These are phyloP conservation scores for Eimeria acervulina DNA, from an alignment of 169 alveolate genomes.

Conservation along the genomic window DNA sequence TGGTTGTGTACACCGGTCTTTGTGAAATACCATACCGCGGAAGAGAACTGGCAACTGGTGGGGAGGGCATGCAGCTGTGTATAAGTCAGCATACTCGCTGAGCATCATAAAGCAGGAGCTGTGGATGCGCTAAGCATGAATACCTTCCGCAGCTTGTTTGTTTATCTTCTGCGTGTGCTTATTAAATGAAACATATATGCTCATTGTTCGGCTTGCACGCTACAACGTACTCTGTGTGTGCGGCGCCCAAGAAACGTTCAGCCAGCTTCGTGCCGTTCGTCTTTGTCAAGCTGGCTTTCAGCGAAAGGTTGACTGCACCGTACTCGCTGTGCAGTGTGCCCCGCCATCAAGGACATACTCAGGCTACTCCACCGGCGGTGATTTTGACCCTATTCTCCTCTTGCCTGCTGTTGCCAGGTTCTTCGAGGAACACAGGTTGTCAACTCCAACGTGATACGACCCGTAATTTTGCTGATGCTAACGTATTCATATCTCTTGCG, in stretches of 20 bases:
- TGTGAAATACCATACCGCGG: background rate
- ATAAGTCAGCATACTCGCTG: background rate
- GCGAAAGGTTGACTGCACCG: background rate
- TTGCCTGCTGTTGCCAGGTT: background rate
- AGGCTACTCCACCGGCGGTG: background rate
- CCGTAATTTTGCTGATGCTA: background rate
- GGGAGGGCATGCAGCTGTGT: background rate
- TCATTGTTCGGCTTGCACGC: background rate
- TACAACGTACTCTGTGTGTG: background rate
- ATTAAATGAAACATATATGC: background rate
- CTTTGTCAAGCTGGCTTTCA: background rate
- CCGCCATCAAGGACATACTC: background rate
- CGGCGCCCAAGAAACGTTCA: background rate
- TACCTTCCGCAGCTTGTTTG: background rate
- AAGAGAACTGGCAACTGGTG: background rate
- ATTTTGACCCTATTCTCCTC: background rate
- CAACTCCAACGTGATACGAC: background rate
- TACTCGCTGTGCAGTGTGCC: background rate
- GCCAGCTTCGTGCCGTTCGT: background rate
- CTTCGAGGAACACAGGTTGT: background rate
- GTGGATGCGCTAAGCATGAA: background rate
- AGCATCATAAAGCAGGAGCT: background rate
- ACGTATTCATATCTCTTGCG: background rate
- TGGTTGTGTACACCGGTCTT: background rate
- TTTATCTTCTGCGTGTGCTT: no score